Percentiles rank a stretch among this genome's conserved stretches.
These are phyloP conservation scores for Monilinia fructicola DNA, from an alignment of 2,329 filamentous ascomycete species.

Conservation along the genomic window DNA sequence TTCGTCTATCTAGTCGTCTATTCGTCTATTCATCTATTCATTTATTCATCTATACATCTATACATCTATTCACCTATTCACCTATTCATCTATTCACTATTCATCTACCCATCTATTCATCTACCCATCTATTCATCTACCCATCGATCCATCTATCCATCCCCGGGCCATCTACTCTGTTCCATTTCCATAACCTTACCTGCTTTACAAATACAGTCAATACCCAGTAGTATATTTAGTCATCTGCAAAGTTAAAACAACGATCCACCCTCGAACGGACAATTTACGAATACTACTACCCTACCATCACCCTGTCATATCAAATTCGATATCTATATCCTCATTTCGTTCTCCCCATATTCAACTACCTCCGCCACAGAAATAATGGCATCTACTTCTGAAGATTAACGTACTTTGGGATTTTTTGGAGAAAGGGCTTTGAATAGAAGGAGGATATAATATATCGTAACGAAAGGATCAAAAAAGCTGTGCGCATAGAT, in stretches of 20 bases:
- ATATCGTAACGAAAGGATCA: background rate
- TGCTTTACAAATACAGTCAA: no score
- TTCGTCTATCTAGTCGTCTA: no score
- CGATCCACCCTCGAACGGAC: conserved; percentile 11
- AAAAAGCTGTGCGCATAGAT: conserved; percentile 12
- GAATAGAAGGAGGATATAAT: background rate
- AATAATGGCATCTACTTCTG: conserved; percentile 5
- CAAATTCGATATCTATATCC: background rate
- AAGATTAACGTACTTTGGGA: background rate
- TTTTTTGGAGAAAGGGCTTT: background rate
- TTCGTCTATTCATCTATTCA: no score
- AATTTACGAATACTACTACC: conserved; percentile 2
- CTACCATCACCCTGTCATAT: conserved; percentile 12
- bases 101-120: no score
- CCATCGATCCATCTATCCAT: no score
- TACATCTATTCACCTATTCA: no score
- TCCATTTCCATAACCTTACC: no score
- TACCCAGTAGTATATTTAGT: no score
- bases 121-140: no score
- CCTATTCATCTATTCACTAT: no score
- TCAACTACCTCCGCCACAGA: background rate
- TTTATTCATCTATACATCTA: no score
- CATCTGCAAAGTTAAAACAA: conserved; percentile 4
- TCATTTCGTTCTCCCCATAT: conserved; percentile 1
- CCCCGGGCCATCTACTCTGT: no score